phyloP scores from a whole-genome alignment of 2,329 filamentous ascomycete species.

The Exophiala phaeomuriformis region DNA sequence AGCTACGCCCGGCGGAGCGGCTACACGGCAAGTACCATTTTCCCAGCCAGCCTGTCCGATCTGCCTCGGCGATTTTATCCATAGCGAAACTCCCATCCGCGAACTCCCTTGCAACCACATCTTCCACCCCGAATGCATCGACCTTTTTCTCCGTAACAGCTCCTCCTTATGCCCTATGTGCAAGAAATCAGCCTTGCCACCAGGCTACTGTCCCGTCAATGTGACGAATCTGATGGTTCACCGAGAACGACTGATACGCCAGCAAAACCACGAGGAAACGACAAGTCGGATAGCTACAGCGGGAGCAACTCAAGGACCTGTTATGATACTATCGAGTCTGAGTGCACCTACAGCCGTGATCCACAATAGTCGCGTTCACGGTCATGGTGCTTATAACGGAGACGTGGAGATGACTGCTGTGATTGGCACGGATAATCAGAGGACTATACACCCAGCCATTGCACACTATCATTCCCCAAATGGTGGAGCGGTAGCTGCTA shows the following conservation, averaged over 20 bases:
- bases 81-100: constrained; percentile 63
- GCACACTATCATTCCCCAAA: no score
- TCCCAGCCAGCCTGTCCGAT: constrained; percentile 83
- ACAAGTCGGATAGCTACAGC: no score
- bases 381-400: no score
- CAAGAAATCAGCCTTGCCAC: constrained; percentile 72
- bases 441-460: no score
- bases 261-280: no score
- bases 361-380: no score
- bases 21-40: constrained; percentile 37
- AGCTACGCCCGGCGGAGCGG: background rate
- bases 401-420: no score
- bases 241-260: constrained; percentile 62
- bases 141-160: constrained; percentile 68
- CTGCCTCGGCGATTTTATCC: constrained; percentile 73
- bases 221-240: constrained; percentile 84
- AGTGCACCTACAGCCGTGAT: no score
- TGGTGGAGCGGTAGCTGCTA: no score
- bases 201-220: constrained; percentile 54
- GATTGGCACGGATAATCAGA: no score
- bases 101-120: constrained; percentile 87
- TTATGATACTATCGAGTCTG: no score
- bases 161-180: constrained; percentile 88
- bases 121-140: constrained; percentile 87
- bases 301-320: no score